These are phyloP conservation scores for Cordyceps militaris DNA, from an alignment of 2,329 filamentous ascomycete genomes.

Conservation along the genomic window DNA sequence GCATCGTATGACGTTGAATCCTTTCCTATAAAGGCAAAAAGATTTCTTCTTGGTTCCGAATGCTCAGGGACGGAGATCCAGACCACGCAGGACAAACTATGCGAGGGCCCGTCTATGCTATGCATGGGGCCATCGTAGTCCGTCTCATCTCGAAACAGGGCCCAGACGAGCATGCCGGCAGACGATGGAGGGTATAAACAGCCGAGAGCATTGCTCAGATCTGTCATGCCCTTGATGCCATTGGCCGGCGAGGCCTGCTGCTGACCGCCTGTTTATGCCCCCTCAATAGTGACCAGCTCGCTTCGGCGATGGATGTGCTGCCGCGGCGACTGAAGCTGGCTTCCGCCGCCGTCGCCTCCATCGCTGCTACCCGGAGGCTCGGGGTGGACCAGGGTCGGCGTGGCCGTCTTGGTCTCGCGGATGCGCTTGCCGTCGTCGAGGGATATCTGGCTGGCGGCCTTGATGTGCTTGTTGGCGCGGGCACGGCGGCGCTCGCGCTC, in stretches of 20 bases:
- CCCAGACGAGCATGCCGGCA: not conserved
- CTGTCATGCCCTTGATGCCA: not conserved
- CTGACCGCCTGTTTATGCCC: constrained; percentile 24
- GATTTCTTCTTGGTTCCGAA: not conserved
- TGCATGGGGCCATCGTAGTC: not conserved
- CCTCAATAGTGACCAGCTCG: constrained; percentile 46
- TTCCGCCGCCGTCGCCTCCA: not conserved
- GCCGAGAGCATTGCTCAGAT: not conserved
- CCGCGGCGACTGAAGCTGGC: constrained; percentile 19
- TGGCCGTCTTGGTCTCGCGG: constrained; percentile 33
- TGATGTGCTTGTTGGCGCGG: constrained; percentile 11
- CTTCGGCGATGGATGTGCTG: constrained; percentile 42
- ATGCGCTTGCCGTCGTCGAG: constrained; percentile 23
- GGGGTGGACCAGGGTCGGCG: constrained; percentile 39
- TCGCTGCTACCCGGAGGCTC: constrained; percentile 11
- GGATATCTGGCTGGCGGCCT: constrained; percentile 13
- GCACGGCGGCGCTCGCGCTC: constrained; percentile 15
- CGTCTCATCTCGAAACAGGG: constrained; percentile 12
- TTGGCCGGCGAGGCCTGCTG: not conserved
- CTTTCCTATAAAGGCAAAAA: not conserved
- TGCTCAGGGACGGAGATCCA: not conserved
- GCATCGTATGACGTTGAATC: not conserved
- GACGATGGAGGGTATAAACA: not conserved
- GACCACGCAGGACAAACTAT: not conserved
- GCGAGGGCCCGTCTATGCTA: not conserved